Conservation (phyloP, 805 yeast species). For the Lipomyces orientalis region DNA sequence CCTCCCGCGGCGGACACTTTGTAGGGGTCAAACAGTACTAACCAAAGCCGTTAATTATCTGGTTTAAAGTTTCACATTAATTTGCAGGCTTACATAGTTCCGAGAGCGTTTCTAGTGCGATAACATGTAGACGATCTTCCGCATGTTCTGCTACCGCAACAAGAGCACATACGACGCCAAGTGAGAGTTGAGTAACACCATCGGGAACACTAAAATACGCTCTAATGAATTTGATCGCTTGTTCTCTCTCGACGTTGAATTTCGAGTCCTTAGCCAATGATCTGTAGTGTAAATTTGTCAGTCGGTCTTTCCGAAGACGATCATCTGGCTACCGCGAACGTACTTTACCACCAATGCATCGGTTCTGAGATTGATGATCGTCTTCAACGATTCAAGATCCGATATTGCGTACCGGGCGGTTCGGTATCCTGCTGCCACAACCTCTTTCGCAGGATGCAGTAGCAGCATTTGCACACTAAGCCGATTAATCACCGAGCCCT, state of each 20-base stretch:
- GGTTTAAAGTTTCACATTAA: neutral
- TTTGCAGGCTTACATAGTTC: slow-evolving; percentile 45
- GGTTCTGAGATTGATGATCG: slow-evolving; percentile 59
- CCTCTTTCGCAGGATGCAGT: slow-evolving; percentile 61
- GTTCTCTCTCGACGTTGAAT: slow-evolving; percentile 68
- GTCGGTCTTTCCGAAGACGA: neutral
- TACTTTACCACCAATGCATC: slow-evolving; percentile 65
- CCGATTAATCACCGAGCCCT: neutral
- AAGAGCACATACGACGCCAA: slow-evolving; percentile 70
- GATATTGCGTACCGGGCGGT: slow-evolving; percentile 69
- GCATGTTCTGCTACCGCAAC: slow-evolving; percentile 64
- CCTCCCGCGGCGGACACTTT: slow-evolving; percentile 54
- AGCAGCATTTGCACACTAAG: slow-evolving; percentile 65
- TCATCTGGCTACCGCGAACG: slow-evolving; percentile 5
- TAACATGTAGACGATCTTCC: slow-evolving; percentile 56
- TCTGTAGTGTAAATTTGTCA: slow-evolving; percentile 2
- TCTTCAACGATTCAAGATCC: slow-evolving; percentile 58
- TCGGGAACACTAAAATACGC: slow-evolving; percentile 59
- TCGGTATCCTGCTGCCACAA: slow-evolving; percentile 77
- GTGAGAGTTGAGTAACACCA: slow-evolving; percentile 60
- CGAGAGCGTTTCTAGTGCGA: slow-evolving; percentile 60
- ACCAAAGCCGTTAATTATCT: neutral
- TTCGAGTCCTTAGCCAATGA: slow-evolving; percentile 66
- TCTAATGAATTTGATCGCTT: slow-evolving; percentile 75
- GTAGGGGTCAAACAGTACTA: slow-evolving; percentile 54